phyloP scores from a whole-genome alignment of 176 grass and related monocot species.

The Phragmites australis region DNA sequence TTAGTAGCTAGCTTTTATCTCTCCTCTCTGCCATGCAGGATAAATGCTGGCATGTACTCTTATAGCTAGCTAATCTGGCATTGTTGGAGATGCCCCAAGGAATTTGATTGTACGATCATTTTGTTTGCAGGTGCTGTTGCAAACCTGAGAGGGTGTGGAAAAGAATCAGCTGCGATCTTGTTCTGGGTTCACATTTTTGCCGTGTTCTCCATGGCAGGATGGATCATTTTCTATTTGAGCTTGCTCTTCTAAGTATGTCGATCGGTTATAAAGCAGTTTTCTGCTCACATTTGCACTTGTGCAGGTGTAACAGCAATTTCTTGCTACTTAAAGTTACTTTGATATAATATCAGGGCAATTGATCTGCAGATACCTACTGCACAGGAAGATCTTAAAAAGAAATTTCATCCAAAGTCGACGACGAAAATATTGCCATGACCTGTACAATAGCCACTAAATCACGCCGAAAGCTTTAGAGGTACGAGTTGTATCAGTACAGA shows the following conservation, averaged over 20 bases:
- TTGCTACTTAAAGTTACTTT: not conserved
- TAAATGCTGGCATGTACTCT: too few relatives aligned
- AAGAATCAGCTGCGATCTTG: constrained; percentile 91
- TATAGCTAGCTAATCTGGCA: too few relatives aligned
- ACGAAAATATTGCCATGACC: not conserved
- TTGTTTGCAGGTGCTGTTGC: constrained; percentile 80
- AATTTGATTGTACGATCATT: constrained; percentile 12
- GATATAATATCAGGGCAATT: not conserved
- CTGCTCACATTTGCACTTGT: not conserved
- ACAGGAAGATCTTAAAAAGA: not conserved
- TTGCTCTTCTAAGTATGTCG: constrained; percentile 73
- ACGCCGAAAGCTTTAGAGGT: not conserved
- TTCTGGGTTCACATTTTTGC: constrained; percentile 99
- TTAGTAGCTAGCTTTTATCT: too few relatives aligned
- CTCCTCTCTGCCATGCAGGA: too few relatives aligned
- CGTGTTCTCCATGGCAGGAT: constrained; percentile 91
- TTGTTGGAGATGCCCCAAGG: too few relatives aligned
- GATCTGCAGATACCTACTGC: constrained; percentile 22
- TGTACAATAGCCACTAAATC: constrained; percentile 45
- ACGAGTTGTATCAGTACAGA: constrained; percentile 36
- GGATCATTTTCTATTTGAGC: constrained; percentile 78
- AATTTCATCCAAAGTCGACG: not conserved
- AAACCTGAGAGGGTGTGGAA: constrained; percentile 88
- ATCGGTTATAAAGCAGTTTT: not conserved
- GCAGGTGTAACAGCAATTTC: not conserved